Evolutionary conservation across 2,329 filamentous ascomycete genomes (phyloP), one percentile per base, ranked within the genome.

Genomic region (Endothia cerciana): DNA sequence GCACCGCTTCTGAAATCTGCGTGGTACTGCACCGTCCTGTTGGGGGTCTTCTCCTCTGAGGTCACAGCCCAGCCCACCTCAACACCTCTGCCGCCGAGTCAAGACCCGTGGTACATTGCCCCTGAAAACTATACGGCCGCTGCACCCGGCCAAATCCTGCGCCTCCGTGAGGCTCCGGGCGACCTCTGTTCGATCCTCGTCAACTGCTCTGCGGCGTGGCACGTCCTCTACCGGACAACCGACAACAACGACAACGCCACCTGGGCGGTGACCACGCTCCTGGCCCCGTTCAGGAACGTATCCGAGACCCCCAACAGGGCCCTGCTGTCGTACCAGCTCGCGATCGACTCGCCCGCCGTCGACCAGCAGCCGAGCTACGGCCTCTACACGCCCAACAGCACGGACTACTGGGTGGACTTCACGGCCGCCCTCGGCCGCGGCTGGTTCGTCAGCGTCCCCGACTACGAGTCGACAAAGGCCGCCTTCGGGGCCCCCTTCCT

Each of bases 281-380:
- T 51, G 22, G 47, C 47, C 4, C 47, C 47, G 47, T 4, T 13
- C 13, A 6, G 11, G 4, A 45, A n/a, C 4, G n/a, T 19, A 7
- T 15, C 47, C 47, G 6, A 41, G 19, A 22, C 17, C 41, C 17
- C n/a, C 41, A 15, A 25, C 47, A 51, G 11, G 22, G 22, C 47
- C 25, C 47, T 51, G 22, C 22, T 51, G 4, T 51, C 47, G 11
- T 51, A 51, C 25, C 47, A 51, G 47, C 10, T 51, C 11, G 3
- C 47, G 11, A 51, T 51, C 25, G 47, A 51, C 47, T 51, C 47
- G 22, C 47, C 47, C 13, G 22, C 11, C 47, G 22, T 28, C 2
- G 47, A 51, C 47, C 47, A 51, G 13, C 47, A 51, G 47, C 47
- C 47, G 47, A 51, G 47, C 47, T 51, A 51, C 47, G 10, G 28